Conservation (phyloP, 805 yeast species). For the Phaffomyces opuntiae region DNA sequence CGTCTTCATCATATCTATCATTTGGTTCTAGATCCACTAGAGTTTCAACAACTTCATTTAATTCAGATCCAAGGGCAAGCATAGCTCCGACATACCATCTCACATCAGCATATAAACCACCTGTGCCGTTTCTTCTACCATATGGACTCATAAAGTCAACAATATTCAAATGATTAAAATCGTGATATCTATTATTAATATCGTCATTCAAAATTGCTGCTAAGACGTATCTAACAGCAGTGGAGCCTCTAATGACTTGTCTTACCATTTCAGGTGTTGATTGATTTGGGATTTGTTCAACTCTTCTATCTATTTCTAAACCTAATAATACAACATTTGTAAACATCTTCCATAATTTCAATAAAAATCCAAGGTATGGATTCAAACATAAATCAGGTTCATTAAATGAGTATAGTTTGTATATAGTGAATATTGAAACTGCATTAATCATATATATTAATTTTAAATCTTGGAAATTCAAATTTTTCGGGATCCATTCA, state of each 20-base stretch:
- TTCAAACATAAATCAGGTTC: conserved; percentile 40
- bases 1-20: conserved; percentile 66
- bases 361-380: conserved; percentile 54
- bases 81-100: conserved; percentile 52
- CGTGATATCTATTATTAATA: conserved; percentile 38
- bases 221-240: conserved; percentile 54
- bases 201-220: conserved; percentile 55
- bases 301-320: conserved; percentile 48
- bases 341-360: conserved; percentile 60
- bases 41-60: conserved; percentile 46
- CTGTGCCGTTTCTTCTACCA: conserved; percentile 54
- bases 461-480: conserved; percentile 32
- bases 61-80: conserved; percentile 39
- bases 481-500: conserved; percentile 32
- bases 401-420: conserved; percentile 31
- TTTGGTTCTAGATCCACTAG: conserved; percentile 49
- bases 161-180: conserved; percentile 51
- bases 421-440: conserved; percentile 36
- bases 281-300: conserved; percentile 30
- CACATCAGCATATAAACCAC: conserved; percentile 52
- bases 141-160: conserved; percentile 59
- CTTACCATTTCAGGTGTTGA: conserved; percentile 39
- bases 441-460: conserved; percentile 39
- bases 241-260: conserved; percentile 51
- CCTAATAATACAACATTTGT: conserved; percentile 55